Conservation (phyloP, 495 filamentous ascomycete genomes). For the Penicillium tannophilum region DNA sequence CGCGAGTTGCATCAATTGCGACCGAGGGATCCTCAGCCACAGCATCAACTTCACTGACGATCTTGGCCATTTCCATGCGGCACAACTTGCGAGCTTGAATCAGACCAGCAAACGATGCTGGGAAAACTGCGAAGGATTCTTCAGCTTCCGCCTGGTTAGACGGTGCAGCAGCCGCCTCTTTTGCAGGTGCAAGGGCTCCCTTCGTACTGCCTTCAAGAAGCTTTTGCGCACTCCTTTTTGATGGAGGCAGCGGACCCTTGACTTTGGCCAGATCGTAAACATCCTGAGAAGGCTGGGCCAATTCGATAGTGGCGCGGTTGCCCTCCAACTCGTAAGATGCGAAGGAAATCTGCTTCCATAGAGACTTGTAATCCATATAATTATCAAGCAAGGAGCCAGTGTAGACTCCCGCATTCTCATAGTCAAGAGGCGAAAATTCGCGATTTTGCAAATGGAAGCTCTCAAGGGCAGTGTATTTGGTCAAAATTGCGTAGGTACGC, state of each 20-base stretch:
- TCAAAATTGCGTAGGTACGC: slow-evolving; percentile 10
- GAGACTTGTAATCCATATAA: slow-evolving; percentile 8
- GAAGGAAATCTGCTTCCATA: slow-evolving; percentile 4
- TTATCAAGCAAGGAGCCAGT: slow-evolving; percentile 6
- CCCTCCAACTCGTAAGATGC: background rate
- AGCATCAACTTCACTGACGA: slow-evolving; percentile 12
- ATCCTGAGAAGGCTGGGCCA: slow-evolving; percentile 2
- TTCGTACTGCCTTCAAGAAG: slow-evolving; percentile 4
- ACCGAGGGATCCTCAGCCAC: slow-evolving; percentile 8
- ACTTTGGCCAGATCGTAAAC: slow-evolving; percentile 6
- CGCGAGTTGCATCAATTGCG: slow-evolving; percentile 8
- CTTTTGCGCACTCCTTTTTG: background rate
- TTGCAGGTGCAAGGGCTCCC: background rate
- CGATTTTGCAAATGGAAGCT: slow-evolving; percentile 2
- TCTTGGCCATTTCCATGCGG: slow-evolving; percentile 9
- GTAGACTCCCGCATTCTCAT: slow-evolving; percentile 13
- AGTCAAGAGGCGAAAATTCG: slow-evolving; percentile 1
- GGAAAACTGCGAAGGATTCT: background rate
- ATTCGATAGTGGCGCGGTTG: background rate
- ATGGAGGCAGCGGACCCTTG: background rate
- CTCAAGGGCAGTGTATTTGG: slow-evolving; percentile 7
- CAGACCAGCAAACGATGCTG: background rate
- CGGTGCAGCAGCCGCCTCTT: background rate
- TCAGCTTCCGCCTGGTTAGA: background rate
- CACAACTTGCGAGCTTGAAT: slow-evolving; percentile 7